Conservation (phyloP, 345 rosid genomes). For the Rubroshorea leprosula region DNA sequence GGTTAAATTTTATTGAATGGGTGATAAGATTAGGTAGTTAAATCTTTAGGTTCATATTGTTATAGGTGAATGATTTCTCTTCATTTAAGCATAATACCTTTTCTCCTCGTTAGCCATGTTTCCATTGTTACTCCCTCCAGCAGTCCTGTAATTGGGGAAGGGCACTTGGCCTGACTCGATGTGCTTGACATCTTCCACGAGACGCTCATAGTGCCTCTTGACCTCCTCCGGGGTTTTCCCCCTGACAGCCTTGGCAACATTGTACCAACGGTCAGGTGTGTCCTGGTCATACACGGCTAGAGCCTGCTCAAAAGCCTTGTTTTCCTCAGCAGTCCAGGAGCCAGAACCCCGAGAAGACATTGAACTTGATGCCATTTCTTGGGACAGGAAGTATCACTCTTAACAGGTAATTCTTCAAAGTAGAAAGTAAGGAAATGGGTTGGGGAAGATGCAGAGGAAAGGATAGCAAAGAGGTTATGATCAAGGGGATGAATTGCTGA, state of each 20-base stretch:
- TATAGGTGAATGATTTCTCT: not conserved
- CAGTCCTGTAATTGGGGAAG: constrained; percentile 63
- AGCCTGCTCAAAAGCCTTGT: constrained; percentile 93
- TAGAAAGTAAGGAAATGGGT: not conserved
- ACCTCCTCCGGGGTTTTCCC: constrained; percentile 85
- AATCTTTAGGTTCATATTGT: not conserved
- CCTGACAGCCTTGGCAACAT: constrained; percentile 86
- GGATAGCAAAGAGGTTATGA: constrained; percentile 13
- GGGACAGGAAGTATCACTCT: not conserved
- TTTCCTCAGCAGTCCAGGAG: constrained; percentile 78
- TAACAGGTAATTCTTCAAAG: not conserved
- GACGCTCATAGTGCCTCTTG: constrained; percentile 68
- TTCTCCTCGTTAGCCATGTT: constrained; percentile 26
- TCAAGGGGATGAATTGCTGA: constrained; percentile 28
- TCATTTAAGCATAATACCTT: constrained; percentile 21
- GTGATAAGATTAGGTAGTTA: not conserved
- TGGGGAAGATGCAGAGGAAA: constrained; percentile 7
- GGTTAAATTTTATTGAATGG: no score
- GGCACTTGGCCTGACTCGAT: constrained; percentile 86
- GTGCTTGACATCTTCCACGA: constrained; percentile 59
- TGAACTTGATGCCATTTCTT: constrained; percentile 60
- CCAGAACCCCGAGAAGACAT: constrained; percentile 64
- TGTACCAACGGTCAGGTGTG: constrained; percentile 95
- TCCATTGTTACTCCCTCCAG: constrained; percentile 28
- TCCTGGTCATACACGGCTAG: constrained; percentile 85